Base-by-base conservation (phyloP, 2,329 filamentous ascomycete genomes). In the Scedosporium minutisporum region DNA sequence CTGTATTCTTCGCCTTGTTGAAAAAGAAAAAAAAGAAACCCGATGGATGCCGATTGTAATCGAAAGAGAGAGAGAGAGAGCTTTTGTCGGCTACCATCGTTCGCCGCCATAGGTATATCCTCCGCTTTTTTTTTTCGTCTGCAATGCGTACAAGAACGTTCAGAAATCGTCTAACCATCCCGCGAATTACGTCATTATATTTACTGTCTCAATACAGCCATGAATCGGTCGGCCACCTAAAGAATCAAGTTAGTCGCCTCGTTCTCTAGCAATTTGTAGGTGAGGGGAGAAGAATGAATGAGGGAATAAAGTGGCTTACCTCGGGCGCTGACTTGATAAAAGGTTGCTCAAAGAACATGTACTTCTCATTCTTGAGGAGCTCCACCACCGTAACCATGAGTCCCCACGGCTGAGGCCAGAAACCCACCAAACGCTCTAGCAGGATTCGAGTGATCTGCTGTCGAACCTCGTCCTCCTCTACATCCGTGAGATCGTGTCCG, bases 381-480 rank as follows among this genome's bases (percentile, higher is more conserved):
- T 97, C 95, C 66, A 95, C 78, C 65, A 96, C 83, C 42, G 92
- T 93, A 65, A 93, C 87, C 72, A 97, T 87, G 53, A 99, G 78
- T 12, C 96, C 96, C 93, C 93, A 97, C 18, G 96, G 93, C 73
- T 97, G 93, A 61, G 93, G 93, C 77, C 93, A 91, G 73, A 91
- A 91, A 23, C 91, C 89, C 64, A 96, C 85, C 57, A 97, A 80
- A 58, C 95, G 86, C 80, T 99, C 95, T 44, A 97, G 80, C 57
- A 99, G 79, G 25, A 97, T 87, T 57, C 93, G 86, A 61, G 91
- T 91, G 64, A 99, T 93, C 73, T 96, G 91, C 76, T 97, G 89
- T 42, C 93, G 90, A 58, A 97, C 87, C 65, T 92, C 89, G 1
- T 82, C 82, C 69, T 93, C 90, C 70, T 95, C 90, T 16, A 89